Evolutionary conservation across 2,329 filamentous ascomycete species (phyloP).

Genomic region (Capronia epimyces): DNA sequence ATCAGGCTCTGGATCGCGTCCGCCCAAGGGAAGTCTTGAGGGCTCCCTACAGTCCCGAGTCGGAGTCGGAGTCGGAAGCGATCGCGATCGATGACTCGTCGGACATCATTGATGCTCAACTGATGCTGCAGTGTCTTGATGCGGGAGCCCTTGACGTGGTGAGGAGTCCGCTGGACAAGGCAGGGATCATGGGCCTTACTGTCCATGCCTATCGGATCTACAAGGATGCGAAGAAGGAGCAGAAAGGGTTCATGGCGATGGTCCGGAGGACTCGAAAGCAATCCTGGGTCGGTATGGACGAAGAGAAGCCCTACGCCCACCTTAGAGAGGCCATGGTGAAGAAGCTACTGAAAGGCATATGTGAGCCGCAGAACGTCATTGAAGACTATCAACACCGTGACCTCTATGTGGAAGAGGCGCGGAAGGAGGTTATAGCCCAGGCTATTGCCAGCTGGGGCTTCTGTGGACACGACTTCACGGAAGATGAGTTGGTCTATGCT

Average conservation of each 20-base stretch:
- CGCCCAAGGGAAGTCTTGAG: slow-evolving; percentile 11
- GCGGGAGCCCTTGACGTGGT: slow-evolving; percentile 83
- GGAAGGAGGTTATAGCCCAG: slow-evolving; percentile 59
- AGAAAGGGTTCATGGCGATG: slow-evolving; percentile 61
- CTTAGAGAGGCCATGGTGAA: slow-evolving; percentile 91
- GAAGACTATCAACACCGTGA: slow-evolving; percentile 60
- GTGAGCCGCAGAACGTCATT: slow-evolving; percentile 59
- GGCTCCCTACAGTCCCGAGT: slow-evolving; percentile 21
- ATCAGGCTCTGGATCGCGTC: slow-evolving; percentile 12
- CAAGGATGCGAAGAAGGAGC: slow-evolving; percentile 68
- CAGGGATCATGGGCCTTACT: slow-evolving; percentile 68
- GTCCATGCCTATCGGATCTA: slow-evolving; percentile 79
- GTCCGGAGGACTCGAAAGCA: slow-evolving; percentile 71
- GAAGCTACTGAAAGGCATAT: slow-evolving; percentile 82
- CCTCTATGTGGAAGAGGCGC: slow-evolving; percentile 61
- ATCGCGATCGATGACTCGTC: slow-evolving; percentile 30
- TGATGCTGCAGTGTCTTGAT: slow-evolving; percentile 70
- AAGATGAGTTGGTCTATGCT: slow-evolving; percentile 83
- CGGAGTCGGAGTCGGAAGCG: slow-evolving; percentile 20
- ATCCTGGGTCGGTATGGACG: slow-evolving; percentile 85
- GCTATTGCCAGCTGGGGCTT: slow-evolving; percentile 79
- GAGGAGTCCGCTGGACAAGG: slow-evolving; percentile 67
- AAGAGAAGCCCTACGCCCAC: slow-evolving; percentile 82
- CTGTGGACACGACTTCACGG: slow-evolving; percentile 79
- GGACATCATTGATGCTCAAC: slow-evolving; percentile 45